phyloP scores from a whole-genome alignment of 2,329 filamentous ascomycete genomes.

The Cercospora sojina region DNA sequence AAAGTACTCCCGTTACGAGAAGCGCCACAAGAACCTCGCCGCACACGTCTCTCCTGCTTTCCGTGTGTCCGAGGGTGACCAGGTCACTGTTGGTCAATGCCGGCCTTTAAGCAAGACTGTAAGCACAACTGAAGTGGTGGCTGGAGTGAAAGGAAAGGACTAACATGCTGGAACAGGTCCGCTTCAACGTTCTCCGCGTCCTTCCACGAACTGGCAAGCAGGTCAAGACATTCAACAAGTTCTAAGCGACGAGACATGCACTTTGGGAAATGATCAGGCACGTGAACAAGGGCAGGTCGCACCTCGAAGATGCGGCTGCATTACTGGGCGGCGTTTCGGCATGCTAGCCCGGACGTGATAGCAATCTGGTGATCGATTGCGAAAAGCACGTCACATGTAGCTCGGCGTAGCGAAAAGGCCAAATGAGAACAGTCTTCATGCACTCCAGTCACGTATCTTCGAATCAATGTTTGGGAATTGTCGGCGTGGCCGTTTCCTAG shows the following conservation, averaged over 20 bases:
- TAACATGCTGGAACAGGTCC: constrained; percentile 61
- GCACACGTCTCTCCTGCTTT: constrained; percentile 99
- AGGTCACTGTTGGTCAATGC: constrained; percentile 99
- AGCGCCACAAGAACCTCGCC: constrained; percentile 99
- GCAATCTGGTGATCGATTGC: constrained; percentile 15
- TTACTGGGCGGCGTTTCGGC: constrained; percentile 30
- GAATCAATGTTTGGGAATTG: background rate
- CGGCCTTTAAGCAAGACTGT: constrained; percentile 99
- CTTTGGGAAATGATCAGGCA: constrained; percentile 22
- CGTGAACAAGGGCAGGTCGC: constrained; percentile 15
- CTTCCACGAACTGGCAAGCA: constrained; percentile 95
- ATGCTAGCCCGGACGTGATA: constrained; percentile 20
- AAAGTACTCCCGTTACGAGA: constrained; percentile 99
- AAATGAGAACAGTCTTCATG: constrained; percentile 32
- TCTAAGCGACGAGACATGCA: constrained; percentile 58
- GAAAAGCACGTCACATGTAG: constrained; percentile 19
- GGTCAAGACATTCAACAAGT: constrained; percentile 98
- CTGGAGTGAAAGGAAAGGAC: constrained; percentile 13
- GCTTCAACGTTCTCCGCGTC: constrained; percentile 99
- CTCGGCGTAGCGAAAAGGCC: constrained; percentile 28
- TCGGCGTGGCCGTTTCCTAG: background rate
- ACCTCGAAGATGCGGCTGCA: constrained; percentile 24
- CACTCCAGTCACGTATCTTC: constrained; percentile 14
- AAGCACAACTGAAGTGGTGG: constrained; percentile 49
- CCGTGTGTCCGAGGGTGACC: constrained; percentile 99